Percentiles rank a stretch among this genome's conserved stretches.
Conservation (phyloP, 805 yeast genomes). For the Wickerhamiella slavikovae region DNA sequence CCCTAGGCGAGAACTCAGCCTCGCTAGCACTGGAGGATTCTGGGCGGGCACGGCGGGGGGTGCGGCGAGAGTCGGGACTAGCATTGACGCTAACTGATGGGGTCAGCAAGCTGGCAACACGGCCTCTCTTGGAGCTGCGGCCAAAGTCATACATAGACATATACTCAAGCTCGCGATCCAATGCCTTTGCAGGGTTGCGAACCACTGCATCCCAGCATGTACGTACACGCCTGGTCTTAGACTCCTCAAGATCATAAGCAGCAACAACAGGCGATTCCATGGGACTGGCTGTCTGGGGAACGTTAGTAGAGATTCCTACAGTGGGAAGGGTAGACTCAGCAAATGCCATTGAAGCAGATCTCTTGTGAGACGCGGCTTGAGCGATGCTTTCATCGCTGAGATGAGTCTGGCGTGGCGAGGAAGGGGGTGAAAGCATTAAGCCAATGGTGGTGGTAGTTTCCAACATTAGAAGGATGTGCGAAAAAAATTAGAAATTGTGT, state of each 20-base stretch:
- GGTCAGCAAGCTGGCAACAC: too few relatives aligned
- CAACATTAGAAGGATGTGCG: too few relatives aligned
- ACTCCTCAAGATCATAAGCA: neutral
- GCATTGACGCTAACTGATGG: too few relatives aligned
- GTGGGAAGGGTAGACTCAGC: neutral
- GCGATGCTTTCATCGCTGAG: conserved; percentile 1
- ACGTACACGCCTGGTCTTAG: conserved; percentile 7
- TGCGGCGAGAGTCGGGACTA: too few relatives aligned
- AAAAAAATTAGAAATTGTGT: too few relatives aligned
- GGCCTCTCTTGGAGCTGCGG: too few relatives aligned
- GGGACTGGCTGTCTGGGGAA: neutral
- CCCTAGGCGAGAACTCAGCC: too few relatives aligned
- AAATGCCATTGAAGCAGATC: neutral
- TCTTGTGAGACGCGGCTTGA: neutral
- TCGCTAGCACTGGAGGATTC: too few relatives aligned
- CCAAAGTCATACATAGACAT: too few relatives aligned
- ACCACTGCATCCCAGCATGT: conserved; percentile 15
- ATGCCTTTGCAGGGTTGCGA: conserved; percentile 14
- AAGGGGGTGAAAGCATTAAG: conserved; percentile 19
- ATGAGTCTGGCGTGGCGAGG: conserved; percentile 14
- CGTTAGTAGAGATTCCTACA: neutral
- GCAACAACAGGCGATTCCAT: neutral
- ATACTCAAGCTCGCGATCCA: conserved; percentile 14
- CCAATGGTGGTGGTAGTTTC: too few relatives aligned
- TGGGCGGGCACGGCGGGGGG: too few relatives aligned